Evolutionary conservation across 106 monocot species (phyloP).

Genomic region (Acanthochlamys bracteata): DNA sequence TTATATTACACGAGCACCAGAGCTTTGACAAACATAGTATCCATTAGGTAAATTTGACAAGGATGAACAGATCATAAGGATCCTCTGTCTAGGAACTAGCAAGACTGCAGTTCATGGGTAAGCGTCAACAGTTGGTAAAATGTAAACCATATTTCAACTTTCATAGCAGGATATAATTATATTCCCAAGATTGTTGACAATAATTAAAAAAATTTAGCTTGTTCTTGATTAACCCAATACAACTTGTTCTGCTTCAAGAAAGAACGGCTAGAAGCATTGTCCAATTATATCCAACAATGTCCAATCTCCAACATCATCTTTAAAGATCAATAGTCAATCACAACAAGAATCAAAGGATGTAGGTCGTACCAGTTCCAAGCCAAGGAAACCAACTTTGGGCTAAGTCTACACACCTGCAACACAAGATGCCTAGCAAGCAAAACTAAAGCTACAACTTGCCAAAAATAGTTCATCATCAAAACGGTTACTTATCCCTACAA

Average conservation of each 20-base stretch:
- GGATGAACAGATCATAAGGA: too few species aligned
- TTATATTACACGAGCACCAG: too few species aligned
- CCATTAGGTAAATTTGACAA: too few species aligned
- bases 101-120: background rate
- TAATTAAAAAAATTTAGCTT: too few species aligned
- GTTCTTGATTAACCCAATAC: too few species aligned
- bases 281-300: too few species aligned
- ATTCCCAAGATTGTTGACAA: background rate
- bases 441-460: slow-evolving; percentile 20
- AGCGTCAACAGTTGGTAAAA: background rate
- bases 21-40: too few species aligned
- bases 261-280: too few species aligned
- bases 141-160: too few species aligned
- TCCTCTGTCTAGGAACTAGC: background rate
- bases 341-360: slow-evolving; percentile 12
- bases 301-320: background rate
- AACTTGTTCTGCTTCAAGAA: too few species aligned
- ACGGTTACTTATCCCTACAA: background rate
- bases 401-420: slow-evolving; percentile 22
- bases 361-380: slow-evolving; percentile 35
- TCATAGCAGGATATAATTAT: background rate
- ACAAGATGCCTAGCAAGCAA: slow-evolving; percentile 16
- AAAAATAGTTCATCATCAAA: slow-evolving; percentile 20
- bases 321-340: slow-evolving; percentile 20
- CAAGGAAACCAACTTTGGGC: slow-evolving; percentile 11